Conservation (phyloP, 345 rosid genomes). For the Raphanus raphanistrum region DNA sequence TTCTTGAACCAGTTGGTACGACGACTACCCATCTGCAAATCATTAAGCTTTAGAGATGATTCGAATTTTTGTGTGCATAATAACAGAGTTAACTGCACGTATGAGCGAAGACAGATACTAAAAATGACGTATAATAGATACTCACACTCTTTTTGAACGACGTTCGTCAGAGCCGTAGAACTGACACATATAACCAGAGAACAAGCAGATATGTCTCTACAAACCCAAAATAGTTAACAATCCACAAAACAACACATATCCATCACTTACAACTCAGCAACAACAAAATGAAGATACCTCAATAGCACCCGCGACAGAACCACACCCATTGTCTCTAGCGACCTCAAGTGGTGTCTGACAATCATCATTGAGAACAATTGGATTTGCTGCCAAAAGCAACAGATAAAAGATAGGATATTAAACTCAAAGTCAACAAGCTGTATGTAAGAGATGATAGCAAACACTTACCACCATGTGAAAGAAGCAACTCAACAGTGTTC, state of each 20-base stretch:
- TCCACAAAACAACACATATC: neutral
- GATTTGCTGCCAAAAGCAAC: conserved; percentile 59
- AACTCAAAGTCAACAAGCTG: conserved; percentile 2
- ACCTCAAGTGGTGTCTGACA: conserved; percentile 88
- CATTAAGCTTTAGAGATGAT: conserved; percentile 5
- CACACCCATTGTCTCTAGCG: conserved; percentile 76
- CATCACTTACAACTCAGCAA: neutral
- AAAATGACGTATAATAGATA: neutral
- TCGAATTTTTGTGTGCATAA: neutral
- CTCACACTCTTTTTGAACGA: conserved; percentile 85
- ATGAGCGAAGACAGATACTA: neutral
- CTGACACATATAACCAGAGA: conserved; percentile 95
- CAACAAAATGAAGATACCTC: conserved; percentile 52
- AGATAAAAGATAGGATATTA: neutral
- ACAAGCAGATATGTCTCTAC: conserved; percentile 74
- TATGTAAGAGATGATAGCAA: neutral
- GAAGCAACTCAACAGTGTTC: conserved; percentile 73
- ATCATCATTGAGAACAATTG: conserved; percentile 79
- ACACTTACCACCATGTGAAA: conserved; percentile 69
- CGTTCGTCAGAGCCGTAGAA: conserved; percentile 74
- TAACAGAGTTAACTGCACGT: neutral
- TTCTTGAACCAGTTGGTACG: conserved; percentile 79
- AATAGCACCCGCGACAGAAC: conserved; percentile 71
- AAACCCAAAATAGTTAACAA: neutral
- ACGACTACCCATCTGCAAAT: conserved; percentile 82